Conservation (phyloP, 106 monocot species). For the Cymbidium sinense region DNA sequence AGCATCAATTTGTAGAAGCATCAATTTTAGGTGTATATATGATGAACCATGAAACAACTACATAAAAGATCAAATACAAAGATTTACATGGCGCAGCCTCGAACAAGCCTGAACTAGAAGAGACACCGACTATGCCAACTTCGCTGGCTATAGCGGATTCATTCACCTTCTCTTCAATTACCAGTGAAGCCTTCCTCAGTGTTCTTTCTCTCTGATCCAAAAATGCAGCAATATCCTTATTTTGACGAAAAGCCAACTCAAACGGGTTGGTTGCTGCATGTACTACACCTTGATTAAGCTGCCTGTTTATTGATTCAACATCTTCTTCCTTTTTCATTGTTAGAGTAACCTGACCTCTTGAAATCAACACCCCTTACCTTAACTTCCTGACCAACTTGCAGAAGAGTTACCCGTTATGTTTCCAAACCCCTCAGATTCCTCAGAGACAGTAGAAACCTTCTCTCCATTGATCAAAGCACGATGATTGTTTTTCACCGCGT, state of each 20-base stretch:
- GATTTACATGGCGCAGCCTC: too few species aligned
- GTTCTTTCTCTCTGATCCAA: slow-evolving; percentile 52
- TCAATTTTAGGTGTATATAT: too few species aligned
- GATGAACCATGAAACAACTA: too few species aligned
- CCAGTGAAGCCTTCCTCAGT: slow-evolving; percentile 9
- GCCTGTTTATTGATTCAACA: slow-evolving; percentile 46
- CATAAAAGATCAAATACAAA: too few species aligned
- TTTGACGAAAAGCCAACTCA: too few species aligned
- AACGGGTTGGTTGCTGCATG: slow-evolving; percentile 47
- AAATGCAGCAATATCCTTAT: slow-evolving; percentile 59
- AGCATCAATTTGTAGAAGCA: too few species aligned
- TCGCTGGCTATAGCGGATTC: slow-evolving; percentile 2
- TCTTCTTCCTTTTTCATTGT: slow-evolving; percentile 94
- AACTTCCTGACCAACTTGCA: slow-evolving; percentile 60
- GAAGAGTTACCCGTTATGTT: slow-evolving; percentile 51
- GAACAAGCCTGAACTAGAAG: too few species aligned
- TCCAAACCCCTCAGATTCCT: slow-evolving; percentile 69
- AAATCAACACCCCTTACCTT: slow-evolving; percentile 66
- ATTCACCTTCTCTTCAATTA: slow-evolving; percentile 19
- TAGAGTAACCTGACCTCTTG: slow-evolving; percentile 55
- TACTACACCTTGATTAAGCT: slow-evolving; percentile 59
- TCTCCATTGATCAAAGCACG: slow-evolving; percentile 68
- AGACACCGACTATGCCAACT: neutral
- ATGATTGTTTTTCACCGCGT: slow-evolving; percentile 69
- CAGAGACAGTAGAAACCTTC: slow-evolving; percentile 80